A percentile compares a stretch with the other conserved stretches of the same genome.
Evolutionary conservation across 768 basidiomycete genomes (phyloP).

Genomic region (Russula dissimulans): DNA sequence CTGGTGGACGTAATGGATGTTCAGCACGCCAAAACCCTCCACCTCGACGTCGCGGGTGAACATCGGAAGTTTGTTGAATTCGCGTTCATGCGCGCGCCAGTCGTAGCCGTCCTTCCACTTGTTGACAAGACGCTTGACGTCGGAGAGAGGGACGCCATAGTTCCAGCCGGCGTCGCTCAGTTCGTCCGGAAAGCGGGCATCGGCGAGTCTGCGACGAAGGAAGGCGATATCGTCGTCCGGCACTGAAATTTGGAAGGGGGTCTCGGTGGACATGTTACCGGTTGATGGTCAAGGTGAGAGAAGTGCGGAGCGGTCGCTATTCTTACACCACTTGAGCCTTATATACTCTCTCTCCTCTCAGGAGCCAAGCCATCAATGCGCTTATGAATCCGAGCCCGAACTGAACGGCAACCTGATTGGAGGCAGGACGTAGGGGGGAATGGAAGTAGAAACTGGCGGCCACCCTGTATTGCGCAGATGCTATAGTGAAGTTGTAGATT

Average conservation of each 20-base stretch:
- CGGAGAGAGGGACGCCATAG: slow-evolving; percentile 35
- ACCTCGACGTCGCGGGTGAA: slow-evolving; percentile 29
- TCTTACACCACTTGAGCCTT: too few species aligned
- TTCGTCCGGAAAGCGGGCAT: slow-evolving; percentile 48
- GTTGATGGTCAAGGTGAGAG: too few species aligned
- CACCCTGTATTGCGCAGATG: too few species aligned
- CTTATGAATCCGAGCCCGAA: too few species aligned
- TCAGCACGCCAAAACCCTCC: slow-evolving; percentile 26
- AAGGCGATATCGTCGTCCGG: slow-evolving; percentile 33
- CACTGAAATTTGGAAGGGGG: slow-evolving; percentile 40
- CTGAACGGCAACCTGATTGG: too few species aligned
- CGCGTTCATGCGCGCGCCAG: slow-evolving; percentile 27
- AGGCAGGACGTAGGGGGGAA: too few species aligned
- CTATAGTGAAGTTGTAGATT: too few species aligned
- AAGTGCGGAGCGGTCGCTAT: too few species aligned
- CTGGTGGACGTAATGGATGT: slow-evolving; percentile 32
- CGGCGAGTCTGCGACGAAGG: slow-evolving; percentile 39
- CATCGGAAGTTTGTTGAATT: slow-evolving; percentile 29
- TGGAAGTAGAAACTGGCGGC: too few species aligned
- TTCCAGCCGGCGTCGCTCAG: slow-evolving; percentile 40
- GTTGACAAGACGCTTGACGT: slow-evolving; percentile 23
- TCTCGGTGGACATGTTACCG: slow-evolving; percentile 22
- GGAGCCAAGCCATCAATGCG: too few species aligned
- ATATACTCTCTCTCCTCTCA: too few species aligned
- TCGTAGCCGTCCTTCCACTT: slow-evolving; percentile 26